These are phyloP conservation scores for Fusarium albosuccineum DNA, from an alignment of 2,329 filamentous ascomycete genomes.

Conservation along the genomic window DNA sequence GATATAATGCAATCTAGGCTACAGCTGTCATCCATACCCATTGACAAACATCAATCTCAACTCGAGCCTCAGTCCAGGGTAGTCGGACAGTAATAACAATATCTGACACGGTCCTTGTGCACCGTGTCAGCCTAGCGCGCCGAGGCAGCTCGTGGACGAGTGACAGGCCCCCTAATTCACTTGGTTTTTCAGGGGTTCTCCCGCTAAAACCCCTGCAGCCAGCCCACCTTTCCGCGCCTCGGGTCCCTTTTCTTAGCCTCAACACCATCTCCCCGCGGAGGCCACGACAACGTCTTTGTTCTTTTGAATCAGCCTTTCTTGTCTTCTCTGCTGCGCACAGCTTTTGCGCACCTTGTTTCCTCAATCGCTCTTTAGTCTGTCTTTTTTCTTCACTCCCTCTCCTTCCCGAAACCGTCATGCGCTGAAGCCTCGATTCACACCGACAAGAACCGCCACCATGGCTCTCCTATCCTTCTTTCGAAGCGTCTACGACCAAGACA, in stretches of 20 bases:
- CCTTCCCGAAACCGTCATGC: conserved; percentile 33
- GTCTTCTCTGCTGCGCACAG: not conserved
- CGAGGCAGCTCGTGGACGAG: conserved; percentile 22
- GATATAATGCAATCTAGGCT: no score
- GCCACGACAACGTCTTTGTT: conserved; percentile 42
- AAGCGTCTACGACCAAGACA: conserved; percentile 74
- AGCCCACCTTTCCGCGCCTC: conserved; percentile 32
- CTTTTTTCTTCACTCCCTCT: not conserved
- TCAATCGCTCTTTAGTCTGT: conserved; percentile 9
- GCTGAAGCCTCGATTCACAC: conserved; percentile 31
- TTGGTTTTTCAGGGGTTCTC: conserved; percentile 37
- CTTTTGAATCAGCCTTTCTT: conserved; percentile 12
- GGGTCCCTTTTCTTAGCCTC: conserved; percentile 39
- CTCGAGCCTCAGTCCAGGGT: not conserved
- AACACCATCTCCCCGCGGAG: conserved; percentile 44
- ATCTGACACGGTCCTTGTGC: not conserved
- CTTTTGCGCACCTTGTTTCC: conserved; percentile 7
- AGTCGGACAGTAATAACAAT: not conserved
- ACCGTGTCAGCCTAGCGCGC: not conserved
- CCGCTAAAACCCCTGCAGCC: conserved; percentile 36
- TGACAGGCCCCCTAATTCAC: conserved; percentile 37
- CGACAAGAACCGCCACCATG: conserved; percentile 52
- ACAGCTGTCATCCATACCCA: no score
- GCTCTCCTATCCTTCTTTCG: conserved; percentile 58
- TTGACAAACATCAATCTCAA: not conserved